phyloP scores from a whole-genome alignment of 176 grass and related monocot species.

The Triticum urartu region DNA sequence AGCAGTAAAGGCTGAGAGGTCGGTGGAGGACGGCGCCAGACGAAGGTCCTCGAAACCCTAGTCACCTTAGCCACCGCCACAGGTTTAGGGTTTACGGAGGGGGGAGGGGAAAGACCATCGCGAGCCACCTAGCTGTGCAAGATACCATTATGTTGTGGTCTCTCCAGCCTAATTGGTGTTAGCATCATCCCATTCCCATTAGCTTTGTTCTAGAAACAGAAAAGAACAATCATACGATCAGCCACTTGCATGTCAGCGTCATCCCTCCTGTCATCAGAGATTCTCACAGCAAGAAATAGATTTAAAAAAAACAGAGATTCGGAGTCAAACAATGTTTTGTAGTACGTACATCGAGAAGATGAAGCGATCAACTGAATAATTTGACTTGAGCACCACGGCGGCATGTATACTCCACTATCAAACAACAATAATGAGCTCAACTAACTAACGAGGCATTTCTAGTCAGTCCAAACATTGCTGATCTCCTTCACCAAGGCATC shows the following conservation, averaged over 20 bases:
- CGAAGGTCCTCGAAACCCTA: no score
- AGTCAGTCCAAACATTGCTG: not conserved
- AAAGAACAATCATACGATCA: not conserved
- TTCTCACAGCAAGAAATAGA: no score
- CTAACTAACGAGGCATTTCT: not conserved
- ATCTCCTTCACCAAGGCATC: constrained; percentile 18
- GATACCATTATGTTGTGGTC: no score
- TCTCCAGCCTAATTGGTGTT: no score
- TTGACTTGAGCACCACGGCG: constrained; percentile 1
- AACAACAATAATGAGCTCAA: not conserved
- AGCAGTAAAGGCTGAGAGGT: no score
- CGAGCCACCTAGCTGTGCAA: no score
- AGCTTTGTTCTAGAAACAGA: not conserved
- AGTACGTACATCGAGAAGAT: not conserved
- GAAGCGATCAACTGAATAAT: constrained; percentile 1
- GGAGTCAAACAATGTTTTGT: not conserved
- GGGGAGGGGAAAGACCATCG: no score
- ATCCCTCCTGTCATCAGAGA: not conserved
- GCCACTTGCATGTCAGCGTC: not conserved
- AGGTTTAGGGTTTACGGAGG: no score
- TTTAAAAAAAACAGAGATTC: no score
- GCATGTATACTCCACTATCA: not conserved
- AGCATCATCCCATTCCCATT: no score
- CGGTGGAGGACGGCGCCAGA: no score
- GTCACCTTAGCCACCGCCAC: no score